Evolutionary conservation across 495 filamentous ascomycete genomes (phyloP).

Genomic region (Aspergillus hancockii): DNA sequence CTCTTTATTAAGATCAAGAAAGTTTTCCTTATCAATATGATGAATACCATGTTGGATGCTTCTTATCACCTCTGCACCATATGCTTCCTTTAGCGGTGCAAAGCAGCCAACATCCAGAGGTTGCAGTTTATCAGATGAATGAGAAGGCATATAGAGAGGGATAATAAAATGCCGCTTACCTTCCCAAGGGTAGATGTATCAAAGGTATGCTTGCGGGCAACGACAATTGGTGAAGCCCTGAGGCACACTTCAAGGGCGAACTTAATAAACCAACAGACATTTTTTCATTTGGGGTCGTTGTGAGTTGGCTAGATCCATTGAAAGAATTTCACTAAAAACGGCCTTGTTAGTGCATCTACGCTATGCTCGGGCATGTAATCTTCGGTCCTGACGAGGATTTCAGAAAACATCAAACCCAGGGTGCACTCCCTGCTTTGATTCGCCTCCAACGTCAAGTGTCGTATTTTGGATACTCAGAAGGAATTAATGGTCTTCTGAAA

Average conservation of each 20-base stretch:
- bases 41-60: too few species aligned
- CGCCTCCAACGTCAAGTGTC: conserved; percentile 42
- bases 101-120: too few species aligned
- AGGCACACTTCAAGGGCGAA: conserved; percentile 32
- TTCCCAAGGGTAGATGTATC: conserved; percentile 30
- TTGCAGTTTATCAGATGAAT: too few species aligned
- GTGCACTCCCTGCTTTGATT: conserved; percentile 22
- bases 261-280: conserved; percentile 38
- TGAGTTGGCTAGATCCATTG: conserved; percentile 31
- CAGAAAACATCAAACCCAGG: conserved; percentile 19
- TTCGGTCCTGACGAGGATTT: conserved; percentile 26
- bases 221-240: conserved; percentile 39
- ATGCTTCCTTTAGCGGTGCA: too few species aligned
- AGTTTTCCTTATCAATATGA: too few species aligned
- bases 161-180: conserved; percentile 42
- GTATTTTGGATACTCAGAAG: conserved; percentile 42
- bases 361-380: conserved; percentile 24
- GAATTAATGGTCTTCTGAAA: conserved; percentile 28
- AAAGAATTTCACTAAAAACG: conserved; percentile 16
- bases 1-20: too few species aligned
- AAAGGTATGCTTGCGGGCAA: conserved; percentile 36
- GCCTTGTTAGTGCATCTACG: conserved; percentile 32
- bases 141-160: too few species aligned
- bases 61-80: too few species aligned
- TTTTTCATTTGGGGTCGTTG: conserved; percentile 37